phyloP scores from a whole-genome alignment of 225 moss, liverwort and hornwort genomes.

The Straminergon stramineum region DNA sequence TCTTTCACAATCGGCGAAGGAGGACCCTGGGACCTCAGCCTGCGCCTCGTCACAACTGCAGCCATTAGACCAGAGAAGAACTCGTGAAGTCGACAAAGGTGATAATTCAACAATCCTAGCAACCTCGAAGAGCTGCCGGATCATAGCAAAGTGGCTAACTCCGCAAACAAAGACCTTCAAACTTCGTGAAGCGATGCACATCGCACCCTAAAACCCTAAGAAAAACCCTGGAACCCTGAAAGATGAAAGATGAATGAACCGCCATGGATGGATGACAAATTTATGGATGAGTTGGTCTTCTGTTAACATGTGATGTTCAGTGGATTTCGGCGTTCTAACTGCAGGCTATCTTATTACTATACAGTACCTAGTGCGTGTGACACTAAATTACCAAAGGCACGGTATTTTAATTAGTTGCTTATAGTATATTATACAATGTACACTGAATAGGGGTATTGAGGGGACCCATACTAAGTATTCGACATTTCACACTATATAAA shows the following conservation, averaged over 20 bases:
- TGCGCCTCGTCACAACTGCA: slow-evolving; percentile 46
- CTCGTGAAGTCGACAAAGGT: neutral
- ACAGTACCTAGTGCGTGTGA: neutral
- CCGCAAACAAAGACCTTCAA: neutral
- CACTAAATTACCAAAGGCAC: neutral
- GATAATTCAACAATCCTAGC: neutral
- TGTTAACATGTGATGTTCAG: too few relatives aligned
- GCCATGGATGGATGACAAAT: neutral
- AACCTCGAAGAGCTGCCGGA: neutral
- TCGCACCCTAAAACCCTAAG: neutral
- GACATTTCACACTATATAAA: too few relatives aligned
- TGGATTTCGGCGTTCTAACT: neutral
- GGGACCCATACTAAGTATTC: too few relatives aligned
- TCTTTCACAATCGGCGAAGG: slow-evolving; percentile 16
- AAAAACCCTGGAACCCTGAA: neutral
- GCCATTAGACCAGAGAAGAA: slow-evolving; percentile 27
- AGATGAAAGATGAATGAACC: neutral
- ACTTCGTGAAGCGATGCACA: too few relatives aligned
- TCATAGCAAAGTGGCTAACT: neutral
- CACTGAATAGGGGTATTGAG: too few relatives aligned
- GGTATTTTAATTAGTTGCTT: neutral
- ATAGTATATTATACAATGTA: neutral
- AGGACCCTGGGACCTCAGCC: slow-evolving; percentile 51
- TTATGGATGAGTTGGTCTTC: neutral
- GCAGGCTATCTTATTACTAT: neutral